These are phyloP conservation scores for Picea engelmannii DNA, from an alignment of 83 land plant species.

Conservation along the genomic window DNA sequence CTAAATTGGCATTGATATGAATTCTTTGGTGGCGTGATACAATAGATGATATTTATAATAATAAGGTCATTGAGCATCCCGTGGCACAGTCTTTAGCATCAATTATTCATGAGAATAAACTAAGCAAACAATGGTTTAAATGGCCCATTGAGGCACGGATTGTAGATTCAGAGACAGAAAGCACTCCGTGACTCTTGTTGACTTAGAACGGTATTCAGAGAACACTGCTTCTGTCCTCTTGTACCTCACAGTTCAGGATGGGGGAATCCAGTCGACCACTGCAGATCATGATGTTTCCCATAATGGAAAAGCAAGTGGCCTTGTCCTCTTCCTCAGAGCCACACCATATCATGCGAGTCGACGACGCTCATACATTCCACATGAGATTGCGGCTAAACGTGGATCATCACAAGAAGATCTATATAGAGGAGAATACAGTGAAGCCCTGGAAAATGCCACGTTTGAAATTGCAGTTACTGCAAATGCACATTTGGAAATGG, in stretches of 20 bases:
- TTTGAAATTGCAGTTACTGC: too few species aligned
- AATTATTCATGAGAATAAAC: slow-evolving; percentile 39
- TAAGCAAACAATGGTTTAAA: slow-evolving; percentile 88
- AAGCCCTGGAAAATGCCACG: slow-evolving; percentile 65
- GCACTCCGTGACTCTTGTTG: too few species aligned
- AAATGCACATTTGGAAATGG: too few species aligned
- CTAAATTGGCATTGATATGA: too few species aligned
- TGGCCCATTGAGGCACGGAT: slow-evolving; percentile 87
- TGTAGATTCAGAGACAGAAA: slow-evolving; percentile 63
- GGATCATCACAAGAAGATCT: slow-evolving; percentile 30
- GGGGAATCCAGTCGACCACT: too few species aligned
- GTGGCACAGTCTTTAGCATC: slow-evolving; percentile 29
- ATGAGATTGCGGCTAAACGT: slow-evolving; percentile 46
- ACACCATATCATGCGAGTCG: slow-evolving; percentile 61
- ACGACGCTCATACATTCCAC: slow-evolving; percentile 72
- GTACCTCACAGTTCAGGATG: too few species aligned
- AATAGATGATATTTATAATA: slow-evolving; percentile 71
- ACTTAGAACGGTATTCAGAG: too few species aligned
- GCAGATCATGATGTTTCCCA: slow-evolving; percentile 99
- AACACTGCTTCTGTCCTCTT: too few species aligned
- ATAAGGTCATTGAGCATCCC: slow-evolving; percentile 78
- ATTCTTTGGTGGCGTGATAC: slow-evolving; percentile 95
- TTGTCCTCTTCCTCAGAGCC: slow-evolving; percentile 39
- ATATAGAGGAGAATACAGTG: slow-evolving; percentile 41
- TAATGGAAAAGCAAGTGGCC: slow-evolving; percentile 94